Conservation (phyloP, 805 yeast species). For the Lachancea sp. region DNA sequence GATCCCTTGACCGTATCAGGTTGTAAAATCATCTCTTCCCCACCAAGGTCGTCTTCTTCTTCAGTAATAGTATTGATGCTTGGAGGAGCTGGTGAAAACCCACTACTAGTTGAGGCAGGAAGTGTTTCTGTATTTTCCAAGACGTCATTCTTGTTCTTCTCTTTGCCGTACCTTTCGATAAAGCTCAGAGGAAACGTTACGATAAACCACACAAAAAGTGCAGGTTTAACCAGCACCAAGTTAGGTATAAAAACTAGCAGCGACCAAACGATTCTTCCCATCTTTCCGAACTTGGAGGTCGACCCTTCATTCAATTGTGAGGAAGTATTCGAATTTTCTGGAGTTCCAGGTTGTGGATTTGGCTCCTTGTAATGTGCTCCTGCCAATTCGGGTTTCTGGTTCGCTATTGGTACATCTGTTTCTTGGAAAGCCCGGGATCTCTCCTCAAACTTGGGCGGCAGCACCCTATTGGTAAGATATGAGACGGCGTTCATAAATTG, state of each 20-base stretch:
- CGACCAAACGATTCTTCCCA: constrained; percentile 19
- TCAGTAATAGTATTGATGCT: constrained; percentile 8
- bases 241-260: constrained; percentile 44
- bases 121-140: neutral
- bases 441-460: constrained; percentile 8
- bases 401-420: neutral
- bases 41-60: constrained; percentile 27
- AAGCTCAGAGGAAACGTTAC: constrained; percentile 50
- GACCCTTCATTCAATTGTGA: neutral
- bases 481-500: constrained; percentile 12
- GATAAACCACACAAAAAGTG: constrained; percentile 43
- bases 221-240: constrained; percentile 46
- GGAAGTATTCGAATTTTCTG: neutral
- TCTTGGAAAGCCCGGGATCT: neutral
- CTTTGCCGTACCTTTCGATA: constrained; percentile 23
- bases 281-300: neutral
- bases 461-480: constrained; percentile 9
- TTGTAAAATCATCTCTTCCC: constrained; percentile 28
- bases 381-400: neutral
- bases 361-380: neutral
- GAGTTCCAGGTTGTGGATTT: neutral
- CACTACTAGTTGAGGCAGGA: neutral
- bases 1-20: constrained; percentile 31
- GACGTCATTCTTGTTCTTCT: constrained; percentile 2
- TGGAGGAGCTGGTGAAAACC: neutral